Percentiles rank a stretch among this genome's conserved stretches.
Conservation (phyloP, 768 basidiomycete genomes). For the Tylopilus sp. region DNA sequence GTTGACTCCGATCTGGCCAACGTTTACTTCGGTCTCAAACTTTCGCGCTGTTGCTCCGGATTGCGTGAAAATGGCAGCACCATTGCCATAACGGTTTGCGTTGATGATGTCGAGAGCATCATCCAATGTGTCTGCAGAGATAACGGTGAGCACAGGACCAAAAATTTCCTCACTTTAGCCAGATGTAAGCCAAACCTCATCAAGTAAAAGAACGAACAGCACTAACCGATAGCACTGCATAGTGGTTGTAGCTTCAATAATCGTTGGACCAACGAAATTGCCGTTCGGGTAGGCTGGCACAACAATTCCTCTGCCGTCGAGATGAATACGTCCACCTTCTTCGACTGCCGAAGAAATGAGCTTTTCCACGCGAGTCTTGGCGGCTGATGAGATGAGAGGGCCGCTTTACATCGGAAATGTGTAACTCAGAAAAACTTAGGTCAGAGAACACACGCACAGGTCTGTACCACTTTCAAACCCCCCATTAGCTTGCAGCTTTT, state of each 20-base stretch:
- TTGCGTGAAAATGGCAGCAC: conserved; percentile 94
- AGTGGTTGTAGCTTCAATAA: conserved; percentile 75
- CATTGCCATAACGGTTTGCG: conserved; percentile 88
- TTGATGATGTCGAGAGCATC: conserved; percentile 91
- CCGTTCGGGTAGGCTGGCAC: conserved; percentile 79
- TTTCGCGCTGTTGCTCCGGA: conserved; percentile 92
- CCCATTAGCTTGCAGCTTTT: conserved; percentile 76
- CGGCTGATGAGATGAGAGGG: conserved; percentile 77
- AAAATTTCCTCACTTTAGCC: conserved; percentile 86
- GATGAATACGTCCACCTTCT: conserved; percentile 81
- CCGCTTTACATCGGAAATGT: conserved; percentile 41
- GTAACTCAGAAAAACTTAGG: not conserved
- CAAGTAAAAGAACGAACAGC: conserved; percentile 19
- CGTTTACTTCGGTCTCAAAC: conserved; percentile 85
- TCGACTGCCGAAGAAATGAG: conserved; percentile 71
- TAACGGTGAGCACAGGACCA: conserved; percentile 80
- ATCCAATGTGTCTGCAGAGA: conserved; percentile 80
- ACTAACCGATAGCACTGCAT: conserved; percentile 85
- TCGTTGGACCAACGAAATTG: conserved; percentile 93
- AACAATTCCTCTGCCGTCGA: conserved; percentile 75
- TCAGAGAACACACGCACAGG: conserved; percentile 43
- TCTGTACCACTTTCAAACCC: conserved; percentile 89
- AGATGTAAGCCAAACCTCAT: not conserved
- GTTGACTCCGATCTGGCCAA: conserved; percentile 93
- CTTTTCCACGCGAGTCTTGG: conserved; percentile 71